Base-by-base conservation (phyloP, 2,329 filamentous ascomycete species). In the Periconia digitata region DNA sequence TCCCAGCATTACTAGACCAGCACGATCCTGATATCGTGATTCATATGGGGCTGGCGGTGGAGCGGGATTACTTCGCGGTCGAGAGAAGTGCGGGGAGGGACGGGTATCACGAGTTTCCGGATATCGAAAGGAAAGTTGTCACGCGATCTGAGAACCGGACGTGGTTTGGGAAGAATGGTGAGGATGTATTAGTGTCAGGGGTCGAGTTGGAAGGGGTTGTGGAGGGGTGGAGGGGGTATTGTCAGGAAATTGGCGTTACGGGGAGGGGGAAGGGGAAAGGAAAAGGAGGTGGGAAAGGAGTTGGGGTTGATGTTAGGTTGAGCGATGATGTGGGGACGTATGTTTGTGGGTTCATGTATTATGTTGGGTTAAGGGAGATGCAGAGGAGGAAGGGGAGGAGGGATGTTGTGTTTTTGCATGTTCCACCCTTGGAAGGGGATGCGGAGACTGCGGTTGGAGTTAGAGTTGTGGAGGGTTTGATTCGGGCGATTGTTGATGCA, bases 1-100 rank as follows among this genome's bases (percentile, higher is more conserved):
- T 92, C 3, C 87, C 90, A 1, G 66, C 65, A 5, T 75, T 95
- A 5, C 83, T 89, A 73, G 64, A 73, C 13, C 56, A 72, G 23
- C 74, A 72, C 53, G 22, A 36, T 6, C 64, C 68, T 8, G 87
- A 95, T 68, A 72, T 87, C 23, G 78, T 85, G 18, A 69, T 95
- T 3, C 90, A 95, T 69, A 87, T 95, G 43, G 90, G 90, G 53
- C 90, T 95, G 80, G 88, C 89, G 0, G 75, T 67, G 65, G 87
- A 68, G 62, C 82, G 73, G 58, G 79, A 69, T 59, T 83, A 82
- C 58, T 95, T 92, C 67, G 80, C 82, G 10, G 75, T 92, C 8
- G 90, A 95, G 74, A 79, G 81, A 10, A 76, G 81, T 29, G 89
- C 81, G 0, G 86, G 89, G 62, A 80, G 87, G 32, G 84, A 89